These are phyloP conservation scores for Cucumis melo DNA, from an alignment of 306 rosid species.

Conservation along the genomic window DNA sequence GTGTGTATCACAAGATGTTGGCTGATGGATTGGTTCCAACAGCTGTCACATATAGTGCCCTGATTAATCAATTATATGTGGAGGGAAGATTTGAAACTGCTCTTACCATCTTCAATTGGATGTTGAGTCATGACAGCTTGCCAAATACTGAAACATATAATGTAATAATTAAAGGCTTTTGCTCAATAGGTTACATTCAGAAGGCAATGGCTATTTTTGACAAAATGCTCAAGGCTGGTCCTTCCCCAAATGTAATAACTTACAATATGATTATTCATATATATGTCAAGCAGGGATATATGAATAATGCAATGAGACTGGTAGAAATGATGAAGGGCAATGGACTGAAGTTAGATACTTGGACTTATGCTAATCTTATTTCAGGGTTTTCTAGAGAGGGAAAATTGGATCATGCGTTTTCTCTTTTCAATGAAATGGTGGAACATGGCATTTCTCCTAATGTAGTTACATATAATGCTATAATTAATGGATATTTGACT, in stretches of 20 bases:
- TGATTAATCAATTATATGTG: conserved; percentile 22
- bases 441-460: conserved; percentile 21
- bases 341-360: conserved; percentile 22
- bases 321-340: conserved; percentile 27
- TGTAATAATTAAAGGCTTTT: conserved; percentile 24
- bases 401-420: conserved; percentile 12
- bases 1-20: conserved; percentile 29
- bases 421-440: conserved; percentile 23
- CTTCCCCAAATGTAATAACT: conserved; percentile 21
- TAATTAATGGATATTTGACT: conserved; percentile 24
- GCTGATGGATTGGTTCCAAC: conserved; percentile 24
- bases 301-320: conserved; percentile 25
- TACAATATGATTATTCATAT: conserved; percentile 24
- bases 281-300: conserved; percentile 13
- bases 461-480: conserved; percentile 22
- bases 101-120: conserved; percentile 19
- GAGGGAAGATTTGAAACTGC: conserved; percentile 20
- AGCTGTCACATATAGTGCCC: conserved; percentile 19
- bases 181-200: conserved; percentile 13
- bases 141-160: conserved; percentile 22
- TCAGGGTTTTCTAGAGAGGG: conserved; percentile 19
- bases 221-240: conserved; percentile 28
- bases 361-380: conserved; percentile 27
- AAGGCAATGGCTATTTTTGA: conserved; percentile 26
- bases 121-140: conserved; percentile 21